Base-by-base conservation (phyloP, 306 rosid genomes). In the Erythrophleum fordii region DNA sequence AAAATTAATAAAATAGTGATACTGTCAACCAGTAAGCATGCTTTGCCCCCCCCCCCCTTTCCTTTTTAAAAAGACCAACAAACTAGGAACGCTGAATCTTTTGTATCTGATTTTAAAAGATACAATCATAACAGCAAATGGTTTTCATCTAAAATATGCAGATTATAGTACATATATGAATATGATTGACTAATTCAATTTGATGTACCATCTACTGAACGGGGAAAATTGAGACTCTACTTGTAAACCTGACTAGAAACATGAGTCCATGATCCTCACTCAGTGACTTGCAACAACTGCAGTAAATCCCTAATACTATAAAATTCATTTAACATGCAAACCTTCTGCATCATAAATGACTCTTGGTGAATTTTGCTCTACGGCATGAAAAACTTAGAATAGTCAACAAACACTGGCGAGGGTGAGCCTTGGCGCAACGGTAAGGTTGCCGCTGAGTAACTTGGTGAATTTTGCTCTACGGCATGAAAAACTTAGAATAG, bases 291-390 rank as follows among this genome's bases (percentile, higher is more conserved):
- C 17, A 37, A 67, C 13, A 25, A 37, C 44, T 16, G 44, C 26
- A 6, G 75, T 11, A 44, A 42, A 56, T 79, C 26, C 61, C 65
- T 42, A n/a, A 17, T 41, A 26, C 69, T 16, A 44, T 8, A 44
- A 59, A 42, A 78, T 39, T 17, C n/a, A 53, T 8, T 55, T 23
- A 69, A 29, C 70, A 44, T 28, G 20, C 20, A 79, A 69, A 58
- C 67, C 42, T 67, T 77, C 45, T 6, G 23, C 69, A 48, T 65
- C 3, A 3, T 42, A 25, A 74, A 3, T 18, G 2, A 74, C 29
- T 58, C 31, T 6, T 16, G 55, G 9, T 37, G 18, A 16, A 14
- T 20, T n/a, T 64, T 35, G 51, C 26, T 23, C 7, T 13, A 35
- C 16, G 39, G 14, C 25, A 46, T 49, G 16, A 23, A 31, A 58